These are phyloP conservation scores for Oryza rufipogon DNA, from an alignment of 176 grass and related monocot species.

Conservation along the genomic window DNA sequence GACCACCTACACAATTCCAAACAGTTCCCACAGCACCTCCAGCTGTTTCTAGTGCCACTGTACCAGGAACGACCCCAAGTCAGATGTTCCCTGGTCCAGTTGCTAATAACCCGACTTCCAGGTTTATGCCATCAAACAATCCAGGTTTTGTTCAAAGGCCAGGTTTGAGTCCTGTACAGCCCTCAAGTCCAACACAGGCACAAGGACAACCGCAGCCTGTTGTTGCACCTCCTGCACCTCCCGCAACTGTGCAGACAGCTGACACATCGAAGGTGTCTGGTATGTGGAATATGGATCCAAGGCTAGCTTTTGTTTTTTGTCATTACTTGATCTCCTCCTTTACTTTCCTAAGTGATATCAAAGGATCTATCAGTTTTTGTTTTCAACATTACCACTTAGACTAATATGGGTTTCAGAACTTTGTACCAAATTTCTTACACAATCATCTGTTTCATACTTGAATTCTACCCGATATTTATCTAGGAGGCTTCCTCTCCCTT, in stretches of 20 bases:
- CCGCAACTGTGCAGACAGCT: constrained; percentile 81
- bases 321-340: constrained; percentile 4
- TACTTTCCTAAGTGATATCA: constrained; percentile 11
- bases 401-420: neutral
- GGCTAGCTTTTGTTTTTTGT: constrained; percentile 13
- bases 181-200: constrained; percentile 78
- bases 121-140: constrained; percentile 75
- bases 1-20: constrained; percentile 57
- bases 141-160: constrained; percentile 70
- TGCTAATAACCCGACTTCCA: constrained; percentile 48
- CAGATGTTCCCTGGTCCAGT: constrained; percentile 68
- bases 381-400: neutral
- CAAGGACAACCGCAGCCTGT: constrained; percentile 49
- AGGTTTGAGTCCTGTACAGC: constrained; percentile 69
- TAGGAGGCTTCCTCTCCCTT: neutral
- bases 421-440: neutral
- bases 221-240: constrained; percentile 63
- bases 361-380: neutral
- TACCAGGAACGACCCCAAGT: constrained; percentile 45
- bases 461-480: constrained; percentile 11
- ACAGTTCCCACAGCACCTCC: constrained; percentile 44
- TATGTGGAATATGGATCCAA: constrained; percentile 39
- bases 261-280: constrained; percentile 96
- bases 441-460: constrained; percentile 7
- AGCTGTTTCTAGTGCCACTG: constrained; percentile 41